Evolutionary conservation across 495 filamentous ascomycete genomes (phyloP), one percentile per base, ranked within the genome.

Genomic region (Apiosordaria backusii): DNA sequence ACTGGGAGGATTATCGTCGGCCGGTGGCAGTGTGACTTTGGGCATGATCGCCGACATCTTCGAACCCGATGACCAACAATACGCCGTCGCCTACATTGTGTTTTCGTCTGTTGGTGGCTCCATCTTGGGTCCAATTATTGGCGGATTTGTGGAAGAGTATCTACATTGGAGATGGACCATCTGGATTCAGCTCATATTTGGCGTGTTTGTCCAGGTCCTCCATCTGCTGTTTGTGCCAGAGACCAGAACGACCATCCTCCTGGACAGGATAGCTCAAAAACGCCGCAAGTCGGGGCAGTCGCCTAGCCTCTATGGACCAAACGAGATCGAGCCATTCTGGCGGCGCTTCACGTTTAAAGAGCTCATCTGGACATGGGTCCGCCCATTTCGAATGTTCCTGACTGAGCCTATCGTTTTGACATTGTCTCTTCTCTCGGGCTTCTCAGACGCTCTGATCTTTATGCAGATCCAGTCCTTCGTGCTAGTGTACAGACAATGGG

Each of bases 31-130:
- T 25, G 90, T 93, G 61, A 93, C 90, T 0, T 83, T 93, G 3
- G 90, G 90, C 35, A 91, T 93, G 89, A 86, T 92, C 24, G 90
- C 90, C 22, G 90, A 93, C 69, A 85, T 93, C 82, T 93, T 85
- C 80, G 87, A 92, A 68, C 73, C 89, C 1, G 86, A 92, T 67
- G 82, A 85, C 21, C 90, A 93, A 72, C 87, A 90, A 69, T 87
- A 87, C 70, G 89, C 88, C 4, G 87, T 92, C 6, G 90, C 90
- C 1, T 93, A 81, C 65, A 85, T 92, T 53, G 89, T 92, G 16
- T 85, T 93, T 62, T 90, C 88, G 0, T 92, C 89, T 0, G 90
- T 92, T 10, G 87, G 86, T 60, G 90, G 90, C 23, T 90, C 90
- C 3, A 84, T 90, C 22, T 80, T 93, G 4, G 92, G 92, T 1